Evolutionary conservation across 768 basidiomycete genomes (phyloP).

Genomic region (Sistotremastrum suecicum): DNA sequence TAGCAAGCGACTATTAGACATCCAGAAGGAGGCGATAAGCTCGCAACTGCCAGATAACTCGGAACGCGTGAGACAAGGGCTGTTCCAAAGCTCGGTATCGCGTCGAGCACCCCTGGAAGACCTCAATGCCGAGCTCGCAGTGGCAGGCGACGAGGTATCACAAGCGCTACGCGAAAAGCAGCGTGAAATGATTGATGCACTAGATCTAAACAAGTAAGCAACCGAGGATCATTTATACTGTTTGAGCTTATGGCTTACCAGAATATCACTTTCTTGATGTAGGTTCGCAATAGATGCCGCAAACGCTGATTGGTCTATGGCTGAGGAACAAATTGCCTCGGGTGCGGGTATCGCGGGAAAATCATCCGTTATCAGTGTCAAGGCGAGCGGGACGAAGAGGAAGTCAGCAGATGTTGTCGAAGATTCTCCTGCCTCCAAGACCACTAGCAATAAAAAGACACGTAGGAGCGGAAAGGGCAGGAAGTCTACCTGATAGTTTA

Average conservation of each 20-base stretch:
- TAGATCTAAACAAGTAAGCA: constrained; percentile 80
- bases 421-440: not conserved
- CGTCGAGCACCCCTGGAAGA: constrained; percentile 24
- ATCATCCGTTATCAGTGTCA: constrained; percentile 69
- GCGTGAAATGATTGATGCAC: constrained; percentile 71
- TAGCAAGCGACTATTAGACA: constrained; percentile 54
- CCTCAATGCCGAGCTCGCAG: constrained; percentile 57
- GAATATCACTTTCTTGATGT: not conserved
- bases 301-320: constrained; percentile 58
- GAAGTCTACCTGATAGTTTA: not conserved
- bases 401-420: constrained; percentile 34
- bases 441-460: not conserved
- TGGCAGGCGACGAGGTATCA: constrained; percentile 60
- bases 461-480: not conserved
- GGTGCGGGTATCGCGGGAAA: constrained; percentile 30
- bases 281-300: constrained; percentile 48
- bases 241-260: not conserved
- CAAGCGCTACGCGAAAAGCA: constrained; percentile 50
- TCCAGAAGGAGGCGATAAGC: constrained; percentile 67
- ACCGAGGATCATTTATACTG: not conserved
- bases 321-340: constrained; percentile 56
- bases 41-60: constrained; percentile 39
- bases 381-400: constrained; percentile 41
- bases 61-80: constrained; percentile 2
- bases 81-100: constrained; percentile 13